Evolutionary conservation across 352 stramenopile genomes (phyloP).

Genomic region (Peronospora destructor): DNA sequence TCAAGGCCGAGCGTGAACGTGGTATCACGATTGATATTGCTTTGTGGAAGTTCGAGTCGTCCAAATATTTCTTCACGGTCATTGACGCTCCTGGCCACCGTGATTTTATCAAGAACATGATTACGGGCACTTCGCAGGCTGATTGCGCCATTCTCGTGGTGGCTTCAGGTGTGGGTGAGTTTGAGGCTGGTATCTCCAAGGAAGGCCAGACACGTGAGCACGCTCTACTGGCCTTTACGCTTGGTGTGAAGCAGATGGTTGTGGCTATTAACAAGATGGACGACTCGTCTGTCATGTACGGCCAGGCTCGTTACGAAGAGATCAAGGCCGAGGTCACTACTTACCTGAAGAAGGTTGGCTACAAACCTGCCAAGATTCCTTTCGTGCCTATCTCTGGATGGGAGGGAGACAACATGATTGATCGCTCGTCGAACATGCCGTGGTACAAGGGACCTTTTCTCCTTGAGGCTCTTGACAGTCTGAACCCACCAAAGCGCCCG

Average conservation of each 20-base stretch:
- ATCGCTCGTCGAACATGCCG: slow-evolving; percentile 90
- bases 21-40: slow-evolving; percentile 98
- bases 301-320: slow-evolving; percentile 89
- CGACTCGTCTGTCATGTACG: slow-evolving; percentile 90
- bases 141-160: slow-evolving; percentile 96
- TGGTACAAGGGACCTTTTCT: slow-evolving; percentile 94
- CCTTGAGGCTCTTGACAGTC: slow-evolving; percentile 88
- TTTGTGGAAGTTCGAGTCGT: slow-evolving; percentile 96
- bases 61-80: slow-evolving; percentile 95
- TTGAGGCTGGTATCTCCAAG: slow-evolving; percentile 93
- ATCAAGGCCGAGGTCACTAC: slow-evolving; percentile 89
- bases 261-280: slow-evolving; percentile 99
- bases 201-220: slow-evolving; percentile 95
- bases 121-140: slow-evolving; percentile 95
- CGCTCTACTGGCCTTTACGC: slow-evolving; percentile 92
- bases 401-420: slow-evolving; percentile 95
- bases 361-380: slow-evolving; percentile 91
- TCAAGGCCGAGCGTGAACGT: slow-evolving; percentile 96
- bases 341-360: slow-evolving; percentile 95
- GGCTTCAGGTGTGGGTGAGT: slow-evolving; percentile 86
- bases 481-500: slow-evolving; percentile 89
- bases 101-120: slow-evolving; percentile 99
- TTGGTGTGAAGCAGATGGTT: slow-evolving; percentile 98
- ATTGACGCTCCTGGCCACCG: slow-evolving; percentile 97
- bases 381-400: slow-evolving; percentile 97